Evolutionary conservation across 768 basidiomycete species (phyloP), one percentile per base, ranked within the genome.

Genomic region (Xerocomus potaroensis): DNA sequence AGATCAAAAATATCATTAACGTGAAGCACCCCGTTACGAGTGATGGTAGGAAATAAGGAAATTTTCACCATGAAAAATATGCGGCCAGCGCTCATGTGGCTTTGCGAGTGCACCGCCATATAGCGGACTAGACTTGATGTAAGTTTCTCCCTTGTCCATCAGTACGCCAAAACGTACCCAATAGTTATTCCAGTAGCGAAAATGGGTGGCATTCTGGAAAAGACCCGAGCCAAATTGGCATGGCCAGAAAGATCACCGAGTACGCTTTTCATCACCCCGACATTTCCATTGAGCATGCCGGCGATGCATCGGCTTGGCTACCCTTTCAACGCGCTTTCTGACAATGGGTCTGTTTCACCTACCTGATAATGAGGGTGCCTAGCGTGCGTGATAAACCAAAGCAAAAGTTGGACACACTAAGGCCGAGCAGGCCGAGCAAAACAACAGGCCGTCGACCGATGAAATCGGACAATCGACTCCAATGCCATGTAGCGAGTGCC

Each of bases 231-330:
- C 59, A 64, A 64, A 44, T 60, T 67, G 30, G 54, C 61, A 19
- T 49, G 51, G 32, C 69, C 27, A 73, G 80, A 81, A 24, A 85
- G 62, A 49, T 85, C 83, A 0, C 75, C 83, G 64, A 87, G 74
- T 45, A 79, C 75, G 47, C 79, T 83, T 57, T 87, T 88, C 74
- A 86, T 80, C 24, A 86, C 83, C 6, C 79, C 68, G 4, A 63
- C 5, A 27, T 73, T 72, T 2, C 72, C 72, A 43, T 72, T 72
- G 11, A 73, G 51, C 15, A 60, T 7, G 8, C 69, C 72, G n/a
- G 66, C 56, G 4, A 70, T 54, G 26, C 69, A 69, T 24, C 68
- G 67, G 43, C 69, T 69, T 19, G 33, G 5, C 16, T 2, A 40
- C 24, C 24, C 23, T 29, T 42, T 59, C 21, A 54, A 42, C 23